Evolutionary conservation across 2,329 filamentous ascomycete species (phyloP), one percentile per base, ranked within the genome.

Genomic region (Pseudogymnoascus sp.): DNA sequence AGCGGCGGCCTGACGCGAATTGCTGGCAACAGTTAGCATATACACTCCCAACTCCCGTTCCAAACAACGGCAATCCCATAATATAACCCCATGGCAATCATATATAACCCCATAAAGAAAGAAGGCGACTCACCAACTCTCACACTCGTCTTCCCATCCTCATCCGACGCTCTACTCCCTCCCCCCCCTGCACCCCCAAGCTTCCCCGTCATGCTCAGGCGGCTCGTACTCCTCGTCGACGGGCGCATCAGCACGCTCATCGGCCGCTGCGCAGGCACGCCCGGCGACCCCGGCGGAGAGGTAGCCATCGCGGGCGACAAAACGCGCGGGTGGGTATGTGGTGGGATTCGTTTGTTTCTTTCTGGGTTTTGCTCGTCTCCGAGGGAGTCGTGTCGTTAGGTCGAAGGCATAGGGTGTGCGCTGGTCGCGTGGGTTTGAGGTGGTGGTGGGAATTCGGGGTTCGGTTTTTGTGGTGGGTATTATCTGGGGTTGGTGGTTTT

Each of bases 1-100:
- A 97, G 82, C 62, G 93, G 88, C 59, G 95, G 95, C 70, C 95
- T 91, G 59, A 97, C 88, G 74, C 95, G 92, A 71, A 99, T 91
- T 75, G 89, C 95, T 97, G 75, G 19, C 64, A 53, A 59, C 23
- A 29, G 23, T 50, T 50, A 50, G 44, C 35, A 65, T n/a, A n/a
- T 53, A 37, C 23, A 59, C 29, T 44, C 37, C 29, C n/a, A 38
- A 65, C 60, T 62, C 7, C 63, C 17, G 40, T 17, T 7, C 40
- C 35, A 37, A 23, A 21, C 63, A 23, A 56, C 62, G 23, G 23
- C 23, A 65, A 63, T 59, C 62, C 60, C 60, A 62, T 44, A 62
- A 62, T 4, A 62, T 4, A 62, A 21, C 10, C 13, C 15, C 40
- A 44, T 29, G 62, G 50, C n/a, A 37, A 38, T 38, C 21, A 46